Evolutionary conservation across 2,329 filamentous ascomycete species (phyloP).

Genomic region (Coniella vitis): DNA sequence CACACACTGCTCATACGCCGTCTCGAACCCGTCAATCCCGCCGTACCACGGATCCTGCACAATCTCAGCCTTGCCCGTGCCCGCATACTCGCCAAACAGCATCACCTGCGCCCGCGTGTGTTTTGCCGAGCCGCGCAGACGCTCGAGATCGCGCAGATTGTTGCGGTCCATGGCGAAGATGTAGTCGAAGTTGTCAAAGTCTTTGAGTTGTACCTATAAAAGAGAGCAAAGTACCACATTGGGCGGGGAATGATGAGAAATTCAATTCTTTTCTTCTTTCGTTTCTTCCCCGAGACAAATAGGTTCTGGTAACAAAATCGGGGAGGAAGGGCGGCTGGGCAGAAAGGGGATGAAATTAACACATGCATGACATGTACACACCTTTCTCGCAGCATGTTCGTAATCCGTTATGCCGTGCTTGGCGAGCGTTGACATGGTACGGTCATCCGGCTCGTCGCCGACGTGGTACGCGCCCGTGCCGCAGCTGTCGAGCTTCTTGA

Average conservation of each 20-base stretch:
- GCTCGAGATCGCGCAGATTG: constrained; percentile 66
- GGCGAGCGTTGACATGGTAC: constrained; percentile 74
- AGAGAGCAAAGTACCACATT: no score
- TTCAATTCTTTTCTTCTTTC: no score
- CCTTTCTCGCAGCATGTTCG: constrained; percentile 68
- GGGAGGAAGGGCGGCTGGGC: no score
- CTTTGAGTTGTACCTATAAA: constrained; percentile 47
- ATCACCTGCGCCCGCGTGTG: constrained; percentile 60
- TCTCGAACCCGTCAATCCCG: constrained; percentile 71
- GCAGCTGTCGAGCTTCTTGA: constrained; percentile 74
- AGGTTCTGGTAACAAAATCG: no score
- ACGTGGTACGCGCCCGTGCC: constrained; percentile 85
- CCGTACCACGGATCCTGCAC: constrained; percentile 92
- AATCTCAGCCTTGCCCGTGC: constrained; percentile 59
- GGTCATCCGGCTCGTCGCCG: constrained; percentile 68
- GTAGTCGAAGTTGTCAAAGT: constrained; percentile 86
- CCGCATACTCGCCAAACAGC: constrained; percentile 79
- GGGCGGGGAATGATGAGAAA: no score
- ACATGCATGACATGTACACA: no score
- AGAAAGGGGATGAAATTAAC: not conserved
- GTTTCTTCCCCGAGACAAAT: no score
- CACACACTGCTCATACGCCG: constrained; percentile 77
- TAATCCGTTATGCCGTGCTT: constrained; percentile 72
- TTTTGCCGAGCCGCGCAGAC: constrained; percentile 38
- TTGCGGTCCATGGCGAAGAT: constrained; percentile 89